phyloP scores from a whole-genome alignment of 2,329 filamentous ascomycete genomes.

The Claviceps sp. region DNA sequence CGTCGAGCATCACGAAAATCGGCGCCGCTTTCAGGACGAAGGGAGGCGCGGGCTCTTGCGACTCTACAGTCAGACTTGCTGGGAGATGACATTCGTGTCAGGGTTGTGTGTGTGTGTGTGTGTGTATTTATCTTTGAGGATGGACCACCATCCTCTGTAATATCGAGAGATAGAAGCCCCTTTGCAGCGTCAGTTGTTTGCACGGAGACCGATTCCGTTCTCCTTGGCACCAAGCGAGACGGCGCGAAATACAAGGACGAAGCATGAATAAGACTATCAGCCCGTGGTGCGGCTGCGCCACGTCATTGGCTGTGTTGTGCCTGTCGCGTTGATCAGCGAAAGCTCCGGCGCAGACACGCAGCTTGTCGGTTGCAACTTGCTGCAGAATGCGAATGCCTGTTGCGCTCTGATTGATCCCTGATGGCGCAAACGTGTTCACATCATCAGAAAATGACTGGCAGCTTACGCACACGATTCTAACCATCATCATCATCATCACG shows the following conservation, averaged over 20 bases:
- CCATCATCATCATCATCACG: too few relatives aligned
- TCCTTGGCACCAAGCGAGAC: neutral
- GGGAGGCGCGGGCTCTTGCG: slow-evolving; percentile 9
- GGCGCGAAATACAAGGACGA: neutral
- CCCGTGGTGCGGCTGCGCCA: neutral
- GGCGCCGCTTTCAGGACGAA: slow-evolving; percentile 7
- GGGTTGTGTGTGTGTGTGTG: slow-evolving; percentile 15
- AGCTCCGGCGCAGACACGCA: neutral
- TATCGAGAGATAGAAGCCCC: slow-evolving; percentile 22
- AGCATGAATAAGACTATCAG: neutral
- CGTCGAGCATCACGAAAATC: slow-evolving; percentile 13
- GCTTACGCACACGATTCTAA: too few relatives aligned
- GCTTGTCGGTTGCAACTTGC: too few relatives aligned
- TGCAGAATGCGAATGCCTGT: too few relatives aligned
- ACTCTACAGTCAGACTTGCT: slow-evolving; percentile 8
- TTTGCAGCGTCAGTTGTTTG: neutral
- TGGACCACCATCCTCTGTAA: slow-evolving; percentile 29
- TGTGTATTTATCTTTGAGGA: slow-evolving; percentile 31
- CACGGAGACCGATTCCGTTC: neutral
- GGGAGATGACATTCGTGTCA: slow-evolving; percentile 15
- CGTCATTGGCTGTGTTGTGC: neutral
- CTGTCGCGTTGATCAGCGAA: neutral
- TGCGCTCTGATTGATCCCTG: too few relatives aligned
- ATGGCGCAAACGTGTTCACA: too few relatives aligned
- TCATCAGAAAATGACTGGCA: too few relatives aligned